phyloP scores from a whole-genome alignment of 805 yeast species.

The Candida suzukii region DNA sequence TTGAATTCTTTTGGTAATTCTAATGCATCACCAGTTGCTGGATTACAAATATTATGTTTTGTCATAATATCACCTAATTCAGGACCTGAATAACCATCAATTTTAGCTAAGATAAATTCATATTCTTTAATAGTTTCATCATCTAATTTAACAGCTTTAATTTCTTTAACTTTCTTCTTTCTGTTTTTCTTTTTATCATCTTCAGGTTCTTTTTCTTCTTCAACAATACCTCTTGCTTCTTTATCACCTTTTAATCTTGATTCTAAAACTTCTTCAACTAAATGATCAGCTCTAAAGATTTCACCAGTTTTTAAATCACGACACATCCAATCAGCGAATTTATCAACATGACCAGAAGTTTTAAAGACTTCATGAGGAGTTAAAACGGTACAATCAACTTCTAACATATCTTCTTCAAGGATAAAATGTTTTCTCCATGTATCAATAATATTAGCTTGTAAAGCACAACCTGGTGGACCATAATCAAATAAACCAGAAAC shows the following conservation, averaged over 20 bases:
- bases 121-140: slow-evolving; percentile 76
- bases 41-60: slow-evolving; percentile 82
- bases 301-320: slow-evolving; percentile 93
- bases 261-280: slow-evolving; percentile 96
- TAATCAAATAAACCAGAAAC: slow-evolving; percentile 96
- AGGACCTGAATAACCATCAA: slow-evolving; percentile 92
- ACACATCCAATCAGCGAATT: slow-evolving; percentile 99
- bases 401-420: slow-evolving; percentile 97
- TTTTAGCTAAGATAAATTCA: slow-evolving; percentile 81
- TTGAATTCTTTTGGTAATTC: slow-evolving; percentile 94
- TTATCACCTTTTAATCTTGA: slow-evolving; percentile 94
- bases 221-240: slow-evolving; percentile 85
- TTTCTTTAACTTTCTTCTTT: slow-evolving; percentile 94
- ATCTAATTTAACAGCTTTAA: slow-evolving; percentile 79
- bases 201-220: slow-evolving; percentile 64
- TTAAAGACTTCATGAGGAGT: slow-evolving; percentile 97
- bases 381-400: slow-evolving; percentile 95
- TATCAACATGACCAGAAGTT: slow-evolving; percentile 99
- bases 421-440: slow-evolving; percentile 97
- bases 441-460: slow-evolving; percentile 93
- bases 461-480: slow-evolving; percentile 99
- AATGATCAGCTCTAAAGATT: slow-evolving; percentile 96
- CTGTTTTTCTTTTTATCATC: slow-evolving; percentile 78
- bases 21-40: slow-evolving; percentile 78
- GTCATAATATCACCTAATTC: slow-evolving; percentile 85